Evolutionary conservation across 106 monocot genomes (phyloP).

Genomic region (Allium sativum): DNA sequence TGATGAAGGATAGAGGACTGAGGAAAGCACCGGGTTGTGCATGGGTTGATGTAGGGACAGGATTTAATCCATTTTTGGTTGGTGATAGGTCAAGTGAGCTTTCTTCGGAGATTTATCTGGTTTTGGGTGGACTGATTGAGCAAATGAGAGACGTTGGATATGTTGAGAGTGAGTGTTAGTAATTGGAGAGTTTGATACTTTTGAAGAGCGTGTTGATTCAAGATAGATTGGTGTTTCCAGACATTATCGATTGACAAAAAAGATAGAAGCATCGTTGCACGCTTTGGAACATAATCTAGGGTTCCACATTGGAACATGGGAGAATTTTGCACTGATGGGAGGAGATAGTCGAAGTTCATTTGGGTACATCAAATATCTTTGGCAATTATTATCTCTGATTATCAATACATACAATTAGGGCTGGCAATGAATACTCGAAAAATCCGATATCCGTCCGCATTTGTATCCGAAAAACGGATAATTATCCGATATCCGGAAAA

Average conservation of each 20-base stretch:
- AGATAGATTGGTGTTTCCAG: not conserved
- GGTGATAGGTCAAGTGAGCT: slow-evolving; percentile 23
- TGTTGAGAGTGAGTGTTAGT: slow-evolving; percentile 6
- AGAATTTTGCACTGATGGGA: no score
- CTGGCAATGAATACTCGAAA: no score
- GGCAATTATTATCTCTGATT: no score
- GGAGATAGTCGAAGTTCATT: no score
- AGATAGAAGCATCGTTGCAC: not conserved
- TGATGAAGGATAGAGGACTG: slow-evolving; percentile 50
- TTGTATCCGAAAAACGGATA: no score
- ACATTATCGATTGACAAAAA: not conserved
- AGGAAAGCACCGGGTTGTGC: slow-evolving; percentile 23
- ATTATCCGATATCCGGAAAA: no score
- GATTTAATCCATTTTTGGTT: slow-evolving; percentile 35
- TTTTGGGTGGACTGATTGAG: slow-evolving; percentile 22
- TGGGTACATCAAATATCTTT: no score
- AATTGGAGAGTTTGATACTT: not conserved
- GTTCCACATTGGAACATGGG: no score
- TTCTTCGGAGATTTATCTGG: slow-evolving; percentile 24
- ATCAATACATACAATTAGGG: no score
- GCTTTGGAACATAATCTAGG: no score
- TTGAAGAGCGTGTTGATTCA: no score
- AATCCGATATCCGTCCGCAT: no score
- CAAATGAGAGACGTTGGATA: slow-evolving; percentile 41
- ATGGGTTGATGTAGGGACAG: slow-evolving; percentile 22